Evolutionary conservation across 805 yeast species (phyloP).

Genomic region (Barnettozyma populi): DNA sequence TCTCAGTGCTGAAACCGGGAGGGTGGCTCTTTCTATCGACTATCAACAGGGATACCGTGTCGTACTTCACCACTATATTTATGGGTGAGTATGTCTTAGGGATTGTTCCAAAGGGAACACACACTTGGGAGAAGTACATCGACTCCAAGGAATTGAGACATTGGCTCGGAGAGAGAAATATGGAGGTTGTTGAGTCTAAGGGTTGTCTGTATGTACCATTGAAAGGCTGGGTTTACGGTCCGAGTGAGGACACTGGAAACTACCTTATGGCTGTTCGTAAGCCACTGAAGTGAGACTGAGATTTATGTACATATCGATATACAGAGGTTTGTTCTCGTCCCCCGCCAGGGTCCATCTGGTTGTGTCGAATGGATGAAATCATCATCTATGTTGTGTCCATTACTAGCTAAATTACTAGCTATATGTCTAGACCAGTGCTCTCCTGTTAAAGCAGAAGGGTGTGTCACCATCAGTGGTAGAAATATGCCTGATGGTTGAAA

Average conservation of each 20-base stretch:
- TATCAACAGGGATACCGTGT: constrained; percentile 78
- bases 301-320: not conserved
- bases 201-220: constrained; percentile 85
- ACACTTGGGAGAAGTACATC: constrained; percentile 80
- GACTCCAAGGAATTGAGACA: constrained; percentile 64
- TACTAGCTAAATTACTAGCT: too few relatives aligned
- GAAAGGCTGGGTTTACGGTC: constrained; percentile 77
- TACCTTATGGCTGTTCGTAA: constrained; percentile 81
- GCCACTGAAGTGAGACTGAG: not conserved
- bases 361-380: too few relatives aligned
- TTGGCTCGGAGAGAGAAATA: constrained; percentile 53
- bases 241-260: constrained; percentile 62
- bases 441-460: too few relatives aligned
- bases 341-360: too few relatives aligned
- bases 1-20: constrained; percentile 55
- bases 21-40: constrained; percentile 90
- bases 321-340: too few relatives aligned
- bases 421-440: too few relatives aligned
- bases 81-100: constrained; percentile 77
- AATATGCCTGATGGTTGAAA: too few relatives aligned
- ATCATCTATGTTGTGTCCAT: too few relatives aligned
- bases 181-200: constrained; percentile 55
- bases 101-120: constrained; percentile 92
- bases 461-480: too few relatives aligned
- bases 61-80: constrained; percentile 90